Base-by-base conservation (phyloP, 768 basidiomycete genomes). In the Filobasidium floriforme region DNA sequence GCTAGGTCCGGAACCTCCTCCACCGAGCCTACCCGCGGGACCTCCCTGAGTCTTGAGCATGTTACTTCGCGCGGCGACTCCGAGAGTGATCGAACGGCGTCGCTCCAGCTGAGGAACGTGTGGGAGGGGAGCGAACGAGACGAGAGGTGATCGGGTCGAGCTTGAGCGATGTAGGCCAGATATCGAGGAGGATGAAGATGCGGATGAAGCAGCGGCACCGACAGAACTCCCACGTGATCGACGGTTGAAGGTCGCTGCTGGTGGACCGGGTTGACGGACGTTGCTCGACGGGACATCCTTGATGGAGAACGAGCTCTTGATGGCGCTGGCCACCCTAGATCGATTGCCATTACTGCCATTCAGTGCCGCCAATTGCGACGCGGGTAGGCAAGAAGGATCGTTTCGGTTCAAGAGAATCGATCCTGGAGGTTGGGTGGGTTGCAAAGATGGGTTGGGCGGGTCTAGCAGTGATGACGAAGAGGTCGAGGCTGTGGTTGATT, bases 81-180 rank as follows among this genome's bases (percentile, higher is more conserved):
- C 76, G 5, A 77, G 67, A 1, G 75, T 71, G 55, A 77, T 77
- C 44, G 68, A 70, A 15, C 68, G 70, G 51, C 73, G 64, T 52
- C 76, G 29, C 61, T 72, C 68, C n/a, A 77, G 43, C 19, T 71
- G 70, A 6, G 75, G 73, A 12, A 72, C 69, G 15, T 66, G 46
- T 1, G 76, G 76, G 5, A 77, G 60, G 0, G 73, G 74, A 14
- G 75, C 76, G 60, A 77, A 77, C 1, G 62, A 44, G 32, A 76
- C 70, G 24, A 60, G 59, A 12, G 62, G 65, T 0, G 68, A 65
- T 52, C 62, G 41, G 4, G 62, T 37, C 5, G 32, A 15, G 41
- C 44, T 65, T 43, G 54, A 55, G 22, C 52, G 54, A 41, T 52
- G 41, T 54, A 64, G 54, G 24, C 60, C 61, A 19, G 22, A 15